A percentile compares a stretch with the other conserved stretches of the same genome.
Conservation (phyloP, 2,329 filamentous ascomycete genomes). For the Ophiostoma australiae region DNA sequence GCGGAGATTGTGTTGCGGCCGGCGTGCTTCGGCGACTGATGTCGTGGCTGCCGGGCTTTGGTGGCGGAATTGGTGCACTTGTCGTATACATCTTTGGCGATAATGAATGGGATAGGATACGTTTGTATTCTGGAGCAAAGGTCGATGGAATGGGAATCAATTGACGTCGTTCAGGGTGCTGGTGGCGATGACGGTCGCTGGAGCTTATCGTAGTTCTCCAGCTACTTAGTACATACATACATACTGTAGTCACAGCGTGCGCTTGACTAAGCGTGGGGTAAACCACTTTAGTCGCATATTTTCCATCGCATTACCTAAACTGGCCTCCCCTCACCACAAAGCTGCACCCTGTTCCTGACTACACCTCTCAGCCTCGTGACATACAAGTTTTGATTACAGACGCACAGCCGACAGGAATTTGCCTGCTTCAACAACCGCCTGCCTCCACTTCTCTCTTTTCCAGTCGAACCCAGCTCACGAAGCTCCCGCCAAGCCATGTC, state of each 20-base stretch:
- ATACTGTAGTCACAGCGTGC: neutral
- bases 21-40: conserved; percentile 63
- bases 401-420: neutral
- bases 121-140: neutral
- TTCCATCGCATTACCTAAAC: conserved; percentile 16
- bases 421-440: neutral
- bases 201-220: neutral
- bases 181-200: neutral
- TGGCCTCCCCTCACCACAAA: conserved; percentile 7
- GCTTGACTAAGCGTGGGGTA: conserved; percentile 14
- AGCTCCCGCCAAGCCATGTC: conserved; percentile 6
- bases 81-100: conserved; percentile 40
- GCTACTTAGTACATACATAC: neutral
- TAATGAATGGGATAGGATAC: conserved; percentile 21
- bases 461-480: neutral
- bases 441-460: neutral
- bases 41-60: conserved; percentile 66
- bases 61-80: conserved; percentile 63
- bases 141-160: neutral
- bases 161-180: neutral
- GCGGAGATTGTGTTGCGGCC: conserved; percentile 43
- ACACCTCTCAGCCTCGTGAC: neutral
- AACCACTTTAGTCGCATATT: neutral
- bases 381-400: neutral
- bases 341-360: conserved; percentile 1